Conservation (phyloP, 257 asterid genomes). For the Ehretia macrophylla region DNA sequence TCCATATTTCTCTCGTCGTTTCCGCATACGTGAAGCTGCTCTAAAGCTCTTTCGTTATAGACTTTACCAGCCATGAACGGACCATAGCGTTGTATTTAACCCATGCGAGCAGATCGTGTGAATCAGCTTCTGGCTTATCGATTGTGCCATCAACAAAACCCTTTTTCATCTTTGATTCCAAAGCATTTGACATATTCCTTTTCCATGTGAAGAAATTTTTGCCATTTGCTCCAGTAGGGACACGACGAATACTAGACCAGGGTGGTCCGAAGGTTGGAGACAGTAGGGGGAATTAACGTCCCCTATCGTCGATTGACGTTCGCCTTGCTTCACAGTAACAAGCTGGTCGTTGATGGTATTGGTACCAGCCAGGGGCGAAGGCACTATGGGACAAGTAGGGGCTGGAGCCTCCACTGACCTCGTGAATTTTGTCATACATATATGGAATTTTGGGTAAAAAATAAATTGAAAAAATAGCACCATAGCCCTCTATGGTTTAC, state of each 20-base stretch:
- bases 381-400: no score
- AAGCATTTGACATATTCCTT: not conserved
- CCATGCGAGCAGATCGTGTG: not conserved
- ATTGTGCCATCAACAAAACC: constrained; percentile 5
- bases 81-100: not conserved
- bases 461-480: no score
- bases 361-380: no score
- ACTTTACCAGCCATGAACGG: not conserved
- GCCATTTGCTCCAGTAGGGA: not conserved
- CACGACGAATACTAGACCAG: not conserved
- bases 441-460: no score
- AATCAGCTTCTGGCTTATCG: not conserved
- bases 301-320: no score
- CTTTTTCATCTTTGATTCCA: not conserved
- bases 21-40: not conserved
- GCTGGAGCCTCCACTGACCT: no score
- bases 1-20: not conserved
- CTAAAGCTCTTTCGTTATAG: constrained; percentile 1
- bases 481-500: no score
- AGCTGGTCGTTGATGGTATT: no score
- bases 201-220: not conserved
- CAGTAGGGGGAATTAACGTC: no score
- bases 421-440: no score
- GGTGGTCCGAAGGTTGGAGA: no score
- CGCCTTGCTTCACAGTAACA: no score